Percentiles rank a stretch among this genome's conserved stretches.
phyloP scores from a whole-genome alignment of 1,139 yeast species.

The Saccharomyces pastorianus region DNA sequence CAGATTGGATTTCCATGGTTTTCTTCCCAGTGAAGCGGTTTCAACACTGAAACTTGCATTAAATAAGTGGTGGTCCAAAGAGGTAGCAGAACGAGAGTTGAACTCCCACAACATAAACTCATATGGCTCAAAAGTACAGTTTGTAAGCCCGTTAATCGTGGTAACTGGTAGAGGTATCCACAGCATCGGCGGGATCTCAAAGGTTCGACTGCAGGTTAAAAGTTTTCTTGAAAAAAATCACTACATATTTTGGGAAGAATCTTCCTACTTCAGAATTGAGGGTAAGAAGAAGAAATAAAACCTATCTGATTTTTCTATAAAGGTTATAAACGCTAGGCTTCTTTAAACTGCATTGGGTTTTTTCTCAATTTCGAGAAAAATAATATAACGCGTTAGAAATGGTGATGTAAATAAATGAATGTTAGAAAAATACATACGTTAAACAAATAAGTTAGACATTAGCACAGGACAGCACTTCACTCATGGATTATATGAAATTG shows the following conservation, averaged over 20 bases:
- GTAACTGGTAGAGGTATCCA: conserved; percentile 62
- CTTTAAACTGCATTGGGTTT: not conserved
- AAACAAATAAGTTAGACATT: not conserved
- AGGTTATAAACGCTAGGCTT: not conserved
- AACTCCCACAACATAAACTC: conserved; percentile 35
- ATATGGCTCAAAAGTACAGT: conserved; percentile 13
- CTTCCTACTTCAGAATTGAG: conserved; percentile 39
- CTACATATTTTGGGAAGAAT: conserved; percentile 40
- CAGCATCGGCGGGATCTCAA: conserved; percentile 45
- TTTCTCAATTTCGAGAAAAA: not conserved
- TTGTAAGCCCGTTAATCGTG: conserved; percentile 37
- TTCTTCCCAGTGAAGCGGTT: conserved; percentile 40
- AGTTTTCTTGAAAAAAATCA: conserved; percentile 32
- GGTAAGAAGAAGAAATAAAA: conserved; percentile 31
- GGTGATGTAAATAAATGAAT: not conserved
- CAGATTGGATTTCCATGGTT: conserved; percentile 47
- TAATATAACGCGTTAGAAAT: not conserved
- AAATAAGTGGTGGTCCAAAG: conserved; percentile 49
- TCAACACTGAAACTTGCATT: conserved; percentile 32
- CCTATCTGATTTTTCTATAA: not conserved
- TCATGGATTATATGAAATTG: conserved; percentile 43
- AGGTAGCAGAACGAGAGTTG: conserved; percentile 36
- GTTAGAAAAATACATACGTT: not conserved
- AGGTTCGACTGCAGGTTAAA: conserved; percentile 37
- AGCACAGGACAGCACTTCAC: not conserved